A percentile compares a stretch with the other conserved stretches of the same genome.
phyloP scores from a whole-genome alignment of 768 basidiomycete genomes.

The Russula griseocarnosa region DNA sequence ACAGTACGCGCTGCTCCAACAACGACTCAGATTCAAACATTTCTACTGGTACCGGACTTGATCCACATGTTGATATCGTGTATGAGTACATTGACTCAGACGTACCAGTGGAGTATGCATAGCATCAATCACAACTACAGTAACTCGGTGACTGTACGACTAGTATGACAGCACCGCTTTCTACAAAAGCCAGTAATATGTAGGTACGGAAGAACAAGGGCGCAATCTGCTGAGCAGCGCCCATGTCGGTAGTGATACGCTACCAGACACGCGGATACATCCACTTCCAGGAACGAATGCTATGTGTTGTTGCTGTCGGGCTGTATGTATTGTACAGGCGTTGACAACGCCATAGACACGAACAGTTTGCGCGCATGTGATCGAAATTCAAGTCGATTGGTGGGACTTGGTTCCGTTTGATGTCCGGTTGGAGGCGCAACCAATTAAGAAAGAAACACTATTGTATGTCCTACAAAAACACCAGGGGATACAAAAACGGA shows the following conservation, averaged over 20 bases:
- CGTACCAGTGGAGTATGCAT: no score
- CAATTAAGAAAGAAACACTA: not conserved
- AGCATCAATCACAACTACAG: no score
- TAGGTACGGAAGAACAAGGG: not conserved
- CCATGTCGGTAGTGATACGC: not conserved
- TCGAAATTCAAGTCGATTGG: not conserved
- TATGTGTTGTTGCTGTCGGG: not conserved
- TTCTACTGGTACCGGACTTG: no score
- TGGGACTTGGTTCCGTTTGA: not conserved
- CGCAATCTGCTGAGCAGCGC: not conserved
- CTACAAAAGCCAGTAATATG: no score
- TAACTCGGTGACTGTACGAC: no score
- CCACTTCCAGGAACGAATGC: not conserved
- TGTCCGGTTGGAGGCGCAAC: not conserved
- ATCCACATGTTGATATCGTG: no score
- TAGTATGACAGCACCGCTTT: no score
- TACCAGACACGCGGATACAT: not conserved
- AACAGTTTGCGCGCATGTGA: not conserved
- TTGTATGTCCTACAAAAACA: not conserved
- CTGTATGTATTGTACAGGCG: not conserved
- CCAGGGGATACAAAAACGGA: not conserved
- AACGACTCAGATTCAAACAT: no score
- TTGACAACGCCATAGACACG: not conserved
- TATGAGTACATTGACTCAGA: no score
- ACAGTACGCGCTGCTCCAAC: no score